Conservation (phyloP, 1,284 basidiomycete genomes). For the Exobasidium cylindrosporum region DNA sequence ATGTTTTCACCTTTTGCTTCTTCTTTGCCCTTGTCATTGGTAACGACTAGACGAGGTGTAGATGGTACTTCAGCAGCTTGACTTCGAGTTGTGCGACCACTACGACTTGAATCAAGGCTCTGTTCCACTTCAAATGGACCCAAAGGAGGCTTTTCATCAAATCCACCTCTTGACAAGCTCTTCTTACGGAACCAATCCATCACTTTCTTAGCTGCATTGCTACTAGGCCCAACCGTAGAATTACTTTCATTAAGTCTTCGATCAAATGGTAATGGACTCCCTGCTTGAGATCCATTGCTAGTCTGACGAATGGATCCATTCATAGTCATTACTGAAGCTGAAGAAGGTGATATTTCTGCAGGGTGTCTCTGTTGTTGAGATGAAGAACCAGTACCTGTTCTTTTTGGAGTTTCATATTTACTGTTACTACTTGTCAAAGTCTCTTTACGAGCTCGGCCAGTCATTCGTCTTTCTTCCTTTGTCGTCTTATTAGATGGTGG, state of each 20-base stretch:
- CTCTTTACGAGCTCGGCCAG: conserved; percentile 21
- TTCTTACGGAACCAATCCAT: conserved; percentile 67
- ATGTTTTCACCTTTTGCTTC: background rate
- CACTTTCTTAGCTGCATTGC: conserved; percentile 63
- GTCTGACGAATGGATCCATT: background rate
- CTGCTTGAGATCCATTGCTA: background rate
- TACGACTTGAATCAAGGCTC: background rate
- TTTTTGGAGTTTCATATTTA: conserved; percentile 16
- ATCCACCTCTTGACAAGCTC: conserved; percentile 56
- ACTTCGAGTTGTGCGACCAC: background rate
- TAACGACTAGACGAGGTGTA: conserved; percentile 29
- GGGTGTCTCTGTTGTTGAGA: conserved; percentile 1
- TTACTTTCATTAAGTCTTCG: conserved; percentile 30
- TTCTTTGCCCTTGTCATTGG: conserved; percentile 9
- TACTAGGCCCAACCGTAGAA: conserved; percentile 55
- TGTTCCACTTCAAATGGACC: conserved; percentile 27
- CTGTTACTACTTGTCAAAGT: conserved; percentile 16
- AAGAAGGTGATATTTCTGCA: background rate
- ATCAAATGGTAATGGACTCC: conserved; percentile 23
- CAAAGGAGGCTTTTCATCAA: conserved; percentile 43
- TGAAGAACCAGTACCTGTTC: conserved; percentile 17
- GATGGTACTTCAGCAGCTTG: background rate
- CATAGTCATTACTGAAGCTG: conserved; percentile 7
- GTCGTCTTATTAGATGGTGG: conserved; percentile 15
- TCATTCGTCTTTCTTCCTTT: conserved; percentile 21